Conservation (phyloP, 169 alveolate species). For the Plasmodium yoelii region DNA sequence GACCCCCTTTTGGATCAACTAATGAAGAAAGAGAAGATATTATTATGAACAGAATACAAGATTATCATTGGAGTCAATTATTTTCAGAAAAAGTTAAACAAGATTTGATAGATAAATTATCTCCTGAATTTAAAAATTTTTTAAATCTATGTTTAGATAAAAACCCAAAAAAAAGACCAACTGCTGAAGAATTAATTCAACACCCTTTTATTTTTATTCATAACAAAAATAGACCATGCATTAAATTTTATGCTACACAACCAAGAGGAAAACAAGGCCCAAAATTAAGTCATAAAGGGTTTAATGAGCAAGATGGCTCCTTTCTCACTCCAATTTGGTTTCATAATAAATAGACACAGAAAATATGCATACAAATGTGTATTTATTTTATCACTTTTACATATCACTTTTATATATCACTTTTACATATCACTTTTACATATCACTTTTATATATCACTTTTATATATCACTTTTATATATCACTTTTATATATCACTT, state of each 20-base stretch:
- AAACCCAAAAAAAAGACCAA: constrained; percentile 81
- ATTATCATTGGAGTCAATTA: constrained; percentile 79
- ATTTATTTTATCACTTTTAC: too few relatives aligned
- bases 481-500: too few relatives aligned
- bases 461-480: too few relatives aligned
- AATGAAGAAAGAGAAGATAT: constrained; percentile 79
- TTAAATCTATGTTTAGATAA: constrained; percentile 83
- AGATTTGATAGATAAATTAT: constrained; percentile 70
- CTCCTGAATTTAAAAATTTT: constrained; percentile 80
- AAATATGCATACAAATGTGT: too few relatives aligned
- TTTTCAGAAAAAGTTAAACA: constrained; percentile 71
- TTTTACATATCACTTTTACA: too few relatives aligned
- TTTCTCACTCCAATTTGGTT: constrained; percentile 72
- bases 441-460: too few relatives aligned
- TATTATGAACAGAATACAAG: constrained; percentile 82
- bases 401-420: too few relatives aligned
- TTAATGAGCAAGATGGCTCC: constrained; percentile 75
- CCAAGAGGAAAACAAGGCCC: constrained; percentile 76
- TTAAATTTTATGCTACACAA: constrained; percentile 79
- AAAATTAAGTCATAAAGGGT: constrained; percentile 58
- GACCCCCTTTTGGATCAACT: constrained; percentile 87
- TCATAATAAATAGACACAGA: constrained; percentile 32
- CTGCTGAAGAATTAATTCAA: constrained; percentile 77
- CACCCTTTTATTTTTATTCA: constrained; percentile 83
- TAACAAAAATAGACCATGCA: constrained; percentile 78